Evolutionary conservation across 257 asterid genomes (phyloP), one percentile per base, ranked within the genome.

Genomic region (Schizonepeta tenuifolia): DNA sequence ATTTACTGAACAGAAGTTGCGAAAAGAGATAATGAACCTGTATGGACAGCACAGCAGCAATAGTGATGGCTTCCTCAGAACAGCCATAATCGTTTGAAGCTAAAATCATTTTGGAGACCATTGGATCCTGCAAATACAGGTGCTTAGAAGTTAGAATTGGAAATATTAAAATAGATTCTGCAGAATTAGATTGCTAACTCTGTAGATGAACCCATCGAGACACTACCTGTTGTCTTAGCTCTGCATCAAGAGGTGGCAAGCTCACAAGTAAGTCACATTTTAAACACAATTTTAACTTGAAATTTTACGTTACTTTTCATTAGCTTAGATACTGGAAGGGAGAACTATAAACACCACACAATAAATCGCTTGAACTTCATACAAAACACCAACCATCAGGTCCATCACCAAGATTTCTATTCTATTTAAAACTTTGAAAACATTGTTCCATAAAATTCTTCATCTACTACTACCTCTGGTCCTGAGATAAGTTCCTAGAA

Each of bases 41-140:
- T 77, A 94, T 58, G 75, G 99, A 94, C 72, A 94, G 89, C 63
- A 88, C 88, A 63, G 99, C 91, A 77, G 99, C 95, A 78, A 94
- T 91, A 33, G 98, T 91, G 73, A 91, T 85, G 71, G 80, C 84
- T 88, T 94, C 99, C 80, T 89, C 97, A 0, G 96, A 86, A 84
- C 99, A 94, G 47, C 98, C 98, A 74, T 81, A 80, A 61, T 83
- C 89, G 71, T 74, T 81, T 51, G 99, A 89, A 69, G 98, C 97
- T 80, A 93, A 83, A 71, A 93, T 88, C 93, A 86, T 86, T 83
- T 93, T 93, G 24, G 97, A 86, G 69, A 91, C 71, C 97, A 89
- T 86, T 38, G 98, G 98, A 70, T 93, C 98, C 98, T 93, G 76
- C 69, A 59, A 26, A 26, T 40, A 35, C 9, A 63, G 64, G 15